Base-by-base conservation (phyloP, 2,329 filamentous ascomycete species). In the Xylariaceae sp. region DNA sequence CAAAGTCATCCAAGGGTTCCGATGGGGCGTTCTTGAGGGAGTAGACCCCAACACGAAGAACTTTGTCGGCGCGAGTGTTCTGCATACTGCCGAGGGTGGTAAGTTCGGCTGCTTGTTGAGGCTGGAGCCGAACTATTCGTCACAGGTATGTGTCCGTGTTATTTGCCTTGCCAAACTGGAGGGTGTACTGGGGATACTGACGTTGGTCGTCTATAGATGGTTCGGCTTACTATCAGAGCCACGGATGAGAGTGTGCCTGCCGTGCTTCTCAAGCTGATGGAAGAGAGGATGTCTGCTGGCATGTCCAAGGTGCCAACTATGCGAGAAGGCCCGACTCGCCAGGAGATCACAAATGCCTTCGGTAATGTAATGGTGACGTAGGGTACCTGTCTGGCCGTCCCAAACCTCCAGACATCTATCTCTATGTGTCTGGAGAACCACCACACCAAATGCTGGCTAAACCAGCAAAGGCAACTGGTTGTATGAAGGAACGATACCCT, bases 1-100 rank as follows among this genome's bases (percentile, higher is more conserved):
- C 34, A 77, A 73, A 50, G 77, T 83, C 3, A 79, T 96, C 1
- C 75, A 87, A 49, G 88, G 88, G 0, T 95, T 97, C 67, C 78
- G 85, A 52, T 97, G 88, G 89, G 87, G 86, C 5, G 68, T 97
- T 12, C 64, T 98, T 37, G 78, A 85, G 35, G 79, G 79, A 14
- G 88, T 98, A 14, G 92, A 98, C 63, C 88, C 88, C 4, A 98
- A 97, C 59, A 70, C 76, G 29, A 94, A 87, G 71, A 98, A 98
- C 54, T 81, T 96, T 55, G 92, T 98, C 11, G 92, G 90, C 12
- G 87, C 87, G 1, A 88, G 85, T 62, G 92, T 89, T 54, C 66
- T 85, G 64, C 90, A 87, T 69, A 94, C 81, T 36, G 82, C 74
- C 37, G 81, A 85, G 51, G 82, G 79, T 9, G 89, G 92, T 46